Evolutionary conservation across 257 asterid genomes (phyloP).

Genomic region (Salvia hispanica): DNA sequence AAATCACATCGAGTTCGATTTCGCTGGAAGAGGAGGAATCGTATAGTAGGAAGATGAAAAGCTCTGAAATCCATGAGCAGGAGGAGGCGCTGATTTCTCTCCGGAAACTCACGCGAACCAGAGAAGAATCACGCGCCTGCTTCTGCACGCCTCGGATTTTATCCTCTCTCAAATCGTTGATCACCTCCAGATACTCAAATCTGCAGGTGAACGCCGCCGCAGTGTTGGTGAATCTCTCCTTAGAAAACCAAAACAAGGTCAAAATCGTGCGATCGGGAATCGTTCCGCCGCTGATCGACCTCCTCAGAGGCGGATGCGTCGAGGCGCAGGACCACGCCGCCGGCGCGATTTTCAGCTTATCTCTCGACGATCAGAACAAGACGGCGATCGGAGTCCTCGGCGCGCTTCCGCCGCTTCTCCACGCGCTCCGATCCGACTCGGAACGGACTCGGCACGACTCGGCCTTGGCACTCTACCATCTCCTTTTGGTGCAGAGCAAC

Average conservation of each 20-base stretch:
- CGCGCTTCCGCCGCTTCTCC: conserved; percentile 78
- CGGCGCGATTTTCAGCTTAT: conserved; percentile 84
- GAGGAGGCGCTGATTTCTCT: conserved; percentile 65
- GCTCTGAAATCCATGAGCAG: conserved; percentile 68
- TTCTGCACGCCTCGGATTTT: conserved; percentile 75
- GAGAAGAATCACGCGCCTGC: conserved; percentile 59
- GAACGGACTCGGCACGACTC: conserved; percentile 86
- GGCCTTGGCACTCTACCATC: conserved; percentile 81
- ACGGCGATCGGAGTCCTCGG: conserved; percentile 95
- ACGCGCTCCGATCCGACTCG: conserved; percentile 72
- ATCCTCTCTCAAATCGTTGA: conserved; percentile 50
- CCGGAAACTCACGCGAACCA: conserved; percentile 75
- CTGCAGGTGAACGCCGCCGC: conserved; percentile 84
- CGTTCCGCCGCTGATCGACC: conserved; percentile 77
- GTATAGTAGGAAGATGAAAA: conserved; percentile 44
- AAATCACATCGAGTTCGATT: conserved; percentile 30
- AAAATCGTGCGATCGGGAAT: conserved; percentile 90
- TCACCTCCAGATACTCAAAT: conserved; percentile 55
- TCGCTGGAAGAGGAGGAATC: conserved; percentile 60
- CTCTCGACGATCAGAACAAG: conserved; percentile 83
- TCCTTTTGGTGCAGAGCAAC: conserved; percentile 77
- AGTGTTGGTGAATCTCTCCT: conserved; percentile 72
- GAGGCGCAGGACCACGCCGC: conserved; percentile 97
- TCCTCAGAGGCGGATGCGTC: conserved; percentile 54
- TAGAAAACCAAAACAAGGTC: conserved; percentile 80